Evolutionary conservation across 2,329 filamentous ascomycete genomes (phyloP).

Genomic region (Neofusicoccum parvum): DNA sequence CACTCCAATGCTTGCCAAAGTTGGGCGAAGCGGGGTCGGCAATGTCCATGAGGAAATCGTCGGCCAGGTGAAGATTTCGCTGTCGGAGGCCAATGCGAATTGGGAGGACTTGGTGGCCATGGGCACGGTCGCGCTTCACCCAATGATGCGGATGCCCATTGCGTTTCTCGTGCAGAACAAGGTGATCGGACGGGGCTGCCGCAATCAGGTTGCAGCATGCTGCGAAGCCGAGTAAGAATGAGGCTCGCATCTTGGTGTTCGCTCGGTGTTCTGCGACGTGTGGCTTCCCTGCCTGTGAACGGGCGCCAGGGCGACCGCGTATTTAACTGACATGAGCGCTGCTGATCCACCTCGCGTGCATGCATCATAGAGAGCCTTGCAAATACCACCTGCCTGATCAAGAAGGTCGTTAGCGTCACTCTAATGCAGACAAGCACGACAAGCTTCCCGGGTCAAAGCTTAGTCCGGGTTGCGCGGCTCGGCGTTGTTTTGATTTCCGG

Average conservation of each 20-base stretch:
- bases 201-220: neutral
- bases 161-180: slow-evolving; percentile 6
- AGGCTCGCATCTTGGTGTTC: neutral
- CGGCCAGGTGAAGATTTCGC: slow-evolving; percentile 23
- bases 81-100: slow-evolving; percentile 32
- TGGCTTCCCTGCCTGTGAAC: too few relatives aligned
- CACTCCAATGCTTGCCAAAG: slow-evolving; percentile 34
- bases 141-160: neutral
- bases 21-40: slow-evolving; percentile 31
- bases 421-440: slow-evolving; percentile 8
- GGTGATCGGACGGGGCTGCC: neutral
- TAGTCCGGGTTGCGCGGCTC: neutral
- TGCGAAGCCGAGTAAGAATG: neutral
- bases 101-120: slow-evolving; percentile 25
- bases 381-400: neutral
- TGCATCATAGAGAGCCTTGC: neutral
- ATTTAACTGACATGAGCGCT: neutral
- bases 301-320: neutral
- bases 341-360: neutral
- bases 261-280: neutral
- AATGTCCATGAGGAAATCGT: neutral
- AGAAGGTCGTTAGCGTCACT: neutral
- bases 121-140: neutral
- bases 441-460: neutral
- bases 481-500: neutral